phyloP scores from a whole-genome alignment of 345 rosid species.

The Salix suchowensis region DNA sequence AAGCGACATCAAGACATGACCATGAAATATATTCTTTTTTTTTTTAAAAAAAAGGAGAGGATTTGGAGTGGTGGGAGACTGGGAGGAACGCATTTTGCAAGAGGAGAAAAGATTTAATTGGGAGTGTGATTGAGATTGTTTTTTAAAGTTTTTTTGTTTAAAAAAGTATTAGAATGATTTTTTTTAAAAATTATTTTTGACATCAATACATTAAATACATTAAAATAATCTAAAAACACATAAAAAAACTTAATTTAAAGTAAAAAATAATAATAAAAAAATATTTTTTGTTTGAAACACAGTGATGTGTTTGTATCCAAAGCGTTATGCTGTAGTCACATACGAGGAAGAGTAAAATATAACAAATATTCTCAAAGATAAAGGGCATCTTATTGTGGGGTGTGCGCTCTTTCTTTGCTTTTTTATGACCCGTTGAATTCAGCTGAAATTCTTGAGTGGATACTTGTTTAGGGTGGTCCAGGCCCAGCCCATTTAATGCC shows the following conservation, averaged over 20 bases:
- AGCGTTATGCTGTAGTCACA: slow-evolving; percentile 15
- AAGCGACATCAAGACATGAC: slow-evolving; percentile 24
- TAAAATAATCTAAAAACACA: too few species aligned
- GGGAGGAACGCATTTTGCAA: slow-evolving; percentile 18
- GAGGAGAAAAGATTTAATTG: slow-evolving; percentile 11
- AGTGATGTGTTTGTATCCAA: slow-evolving; percentile 6
- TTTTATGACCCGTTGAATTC: not conserved
- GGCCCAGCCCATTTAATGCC: slow-evolving; percentile 29
- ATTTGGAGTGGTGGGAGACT: slow-evolving; percentile 21
- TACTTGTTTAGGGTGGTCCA: slow-evolving; percentile 17
- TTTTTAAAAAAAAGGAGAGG: not conserved
- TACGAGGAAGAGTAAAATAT: not conserved
- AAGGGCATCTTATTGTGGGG: slow-evolving; percentile 3
- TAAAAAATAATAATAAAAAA: too few species aligned
- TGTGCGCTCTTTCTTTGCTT: slow-evolving; percentile 11
- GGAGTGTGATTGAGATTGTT: too few species aligned
- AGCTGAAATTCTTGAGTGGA: not conserved
- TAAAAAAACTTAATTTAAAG: too few species aligned
- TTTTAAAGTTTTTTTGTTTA: too few species aligned
- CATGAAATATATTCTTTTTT: not conserved
- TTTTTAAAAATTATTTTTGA: too few species aligned
- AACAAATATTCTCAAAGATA: not conserved
- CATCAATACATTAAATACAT: too few species aligned
- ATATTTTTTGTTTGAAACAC: too few species aligned
- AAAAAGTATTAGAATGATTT: too few species aligned